Evolutionary conservation across 805 yeast species (phyloP), one percentile per base, ranked within the genome.

Genomic region (Candida verbasci): DNA sequence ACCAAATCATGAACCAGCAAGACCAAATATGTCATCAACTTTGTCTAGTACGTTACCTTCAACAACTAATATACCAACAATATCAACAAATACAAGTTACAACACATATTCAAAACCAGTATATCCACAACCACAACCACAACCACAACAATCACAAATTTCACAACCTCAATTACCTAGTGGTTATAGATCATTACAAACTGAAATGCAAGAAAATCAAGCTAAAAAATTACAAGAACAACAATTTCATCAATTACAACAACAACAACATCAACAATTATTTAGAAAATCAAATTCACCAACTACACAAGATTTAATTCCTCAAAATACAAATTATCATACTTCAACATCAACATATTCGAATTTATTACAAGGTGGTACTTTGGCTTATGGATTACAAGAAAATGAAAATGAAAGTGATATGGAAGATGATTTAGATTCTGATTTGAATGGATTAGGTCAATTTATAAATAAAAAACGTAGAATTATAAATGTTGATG

Each of bases 331-430:
- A 5, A 37, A 44, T 30, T 53, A 45, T 41, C 64, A 59, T 40
- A 45, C 62, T 20, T 46, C 64, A 16, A 50, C 64, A 3, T 60
- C 67, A 7, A 40, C 52, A 5, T 65, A 62, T 43, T 60, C 69
- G n/a, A 53, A 53, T 16, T 51, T 65, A 25, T 46, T 62, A 25
- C 56, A 56, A 9, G 70, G 69, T 7, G 72, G 72, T 2, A 57
- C 60, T 6, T 54, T 66, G 16, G 54, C 70, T 6, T 67, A 66
- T 48, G 39, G 55, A 5, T 25, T 56, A 41, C n/a, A 55, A 50
- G 30, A 47, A 43, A 11, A 25, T 25, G 28, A 25, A 6, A 28
- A 31, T 8, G 34, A 31, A 3, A 22, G 6, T 3, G 34, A 24
- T 6, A 28, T 23, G 3, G 24, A 29, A 6, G 27, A 24, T 5